Evolutionary conservation across 2,329 filamentous ascomycete genomes (phyloP).

Genomic region (Aureobasidium melanogenum): DNA sequence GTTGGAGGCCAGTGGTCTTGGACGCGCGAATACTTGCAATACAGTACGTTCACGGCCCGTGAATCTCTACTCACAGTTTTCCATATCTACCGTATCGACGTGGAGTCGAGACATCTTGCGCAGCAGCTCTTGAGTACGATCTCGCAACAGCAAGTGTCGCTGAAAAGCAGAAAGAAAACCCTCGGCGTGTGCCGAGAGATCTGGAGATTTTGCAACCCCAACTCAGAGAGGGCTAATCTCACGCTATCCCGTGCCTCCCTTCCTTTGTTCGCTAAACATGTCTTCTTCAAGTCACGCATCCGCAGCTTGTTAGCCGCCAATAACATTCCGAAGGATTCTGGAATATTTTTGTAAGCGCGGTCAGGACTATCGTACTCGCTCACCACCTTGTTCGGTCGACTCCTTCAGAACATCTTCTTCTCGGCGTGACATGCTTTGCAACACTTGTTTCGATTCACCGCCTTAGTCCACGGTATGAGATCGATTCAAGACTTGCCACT

Average conservation of each 20-base stretch:
- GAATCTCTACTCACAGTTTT: too few relatives aligned
- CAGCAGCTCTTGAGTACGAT: background rate
- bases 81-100: background rate
- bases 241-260: background rate
- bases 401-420: background rate
- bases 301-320: background rate
- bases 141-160: background rate
- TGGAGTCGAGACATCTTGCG: background rate
- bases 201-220: background rate
- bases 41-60: background rate
- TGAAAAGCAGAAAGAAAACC: background rate
- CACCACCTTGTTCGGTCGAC: background rate
- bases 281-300: background rate
- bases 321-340: background rate
- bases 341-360: background rate
- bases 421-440: conserved; percentile 3
- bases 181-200: background rate
- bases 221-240: background rate
- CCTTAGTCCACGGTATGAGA: background rate
- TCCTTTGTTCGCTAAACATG: background rate
- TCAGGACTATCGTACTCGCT: too few relatives aligned
- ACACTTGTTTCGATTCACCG: background rate
- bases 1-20: background rate
- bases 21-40: conserved; percentile 5
- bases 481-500: background rate